Evolutionary conservation across 1,139 yeast genomes (phyloP).

Genomic region (Yamadazyma epiphylla): DNA sequence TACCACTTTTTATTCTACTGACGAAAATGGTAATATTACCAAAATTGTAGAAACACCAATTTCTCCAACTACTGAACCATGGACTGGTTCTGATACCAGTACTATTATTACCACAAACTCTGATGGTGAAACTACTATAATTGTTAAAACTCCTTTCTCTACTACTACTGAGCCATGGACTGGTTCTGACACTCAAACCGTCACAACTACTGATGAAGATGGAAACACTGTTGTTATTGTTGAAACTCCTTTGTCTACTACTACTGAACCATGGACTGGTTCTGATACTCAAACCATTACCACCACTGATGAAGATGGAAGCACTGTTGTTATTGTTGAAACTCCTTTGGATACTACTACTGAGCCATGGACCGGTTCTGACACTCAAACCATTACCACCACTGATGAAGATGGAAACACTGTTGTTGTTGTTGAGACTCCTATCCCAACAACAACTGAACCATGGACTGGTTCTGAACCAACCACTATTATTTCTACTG

Average conservation of each 20-base stretch:
- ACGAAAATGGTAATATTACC: background rate
- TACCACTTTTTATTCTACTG: background rate
- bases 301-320: background rate
- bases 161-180: background rate
- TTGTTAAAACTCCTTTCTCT: background rate
- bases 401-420: background rate
- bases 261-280: background rate
- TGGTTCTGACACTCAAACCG: background rate
- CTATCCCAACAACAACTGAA: background rate
- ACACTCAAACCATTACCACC: background rate
- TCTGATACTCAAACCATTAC: background rate
- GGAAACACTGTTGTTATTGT: background rate
- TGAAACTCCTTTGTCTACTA: background rate
- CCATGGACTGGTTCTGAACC: background rate
- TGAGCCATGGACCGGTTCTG: background rate
- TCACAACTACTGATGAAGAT: background rate
- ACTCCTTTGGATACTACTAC: background rate
- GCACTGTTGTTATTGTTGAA: background rate
- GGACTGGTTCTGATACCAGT: background rate
- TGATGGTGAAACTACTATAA: background rate
- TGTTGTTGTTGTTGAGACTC: background rate
- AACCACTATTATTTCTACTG: background rate
- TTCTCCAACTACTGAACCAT: background rate
- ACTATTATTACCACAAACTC: background rate
- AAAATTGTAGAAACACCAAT: background rate